Evolutionary conservation across 108 stramenopile species (phyloP), one percentile per base, ranked within the genome.

Genomic region (Cyclotella choctawhatcheeana): DNA sequence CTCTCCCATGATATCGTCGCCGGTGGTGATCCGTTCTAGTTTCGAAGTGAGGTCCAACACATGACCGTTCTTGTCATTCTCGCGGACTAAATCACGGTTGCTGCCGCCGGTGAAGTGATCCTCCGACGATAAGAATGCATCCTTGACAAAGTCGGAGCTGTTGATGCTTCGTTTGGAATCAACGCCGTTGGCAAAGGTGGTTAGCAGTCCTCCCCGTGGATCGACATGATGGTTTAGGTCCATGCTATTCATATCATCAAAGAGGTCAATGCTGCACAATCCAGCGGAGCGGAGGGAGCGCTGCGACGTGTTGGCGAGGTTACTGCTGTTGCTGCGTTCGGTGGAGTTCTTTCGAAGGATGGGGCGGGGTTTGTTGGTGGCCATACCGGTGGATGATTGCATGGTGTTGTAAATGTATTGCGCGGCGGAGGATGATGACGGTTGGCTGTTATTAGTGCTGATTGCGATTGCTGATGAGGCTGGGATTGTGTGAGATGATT

Each of bases 11-110:
- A 66, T 45, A 32, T 45, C 35, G 30, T 75, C 74, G 2, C 58
- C 70, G 18, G 78, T 79, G 32, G 70, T 67, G 33, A 67, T 43
- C 33, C 78, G 52, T 43, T 55, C 75, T 5, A 76, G 35, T 29
- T 52, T 62, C 17, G 56, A 37, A 2, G 67, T 55, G 5, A 74
- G 44, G 12, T 62, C 51, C 1, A 63, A 24, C 6, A 55, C 22
- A 26, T 35, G 54, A n/a, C n/a, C 14, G 26, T 27, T 0, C 37
- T 40, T 35, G 37, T 8, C n/a, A 56, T 20, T 35, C 32, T n/a
- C n/a, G n/a, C n/a, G 54, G 3, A 20, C 2, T 3, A 60, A 37
- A 12, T 40, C 37, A 40, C 37, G 37, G 37, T n/a, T 48, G n/a
- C 47, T n/a, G n/a, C 8, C 37, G 37, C 37, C 37, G 37, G 37